A percentile compares a stretch with the other conserved stretches of the same genome.
phyloP scores from a whole-genome alignment of 768 basidiomycete species.

The Kwoniella heveanensis region DNA sequence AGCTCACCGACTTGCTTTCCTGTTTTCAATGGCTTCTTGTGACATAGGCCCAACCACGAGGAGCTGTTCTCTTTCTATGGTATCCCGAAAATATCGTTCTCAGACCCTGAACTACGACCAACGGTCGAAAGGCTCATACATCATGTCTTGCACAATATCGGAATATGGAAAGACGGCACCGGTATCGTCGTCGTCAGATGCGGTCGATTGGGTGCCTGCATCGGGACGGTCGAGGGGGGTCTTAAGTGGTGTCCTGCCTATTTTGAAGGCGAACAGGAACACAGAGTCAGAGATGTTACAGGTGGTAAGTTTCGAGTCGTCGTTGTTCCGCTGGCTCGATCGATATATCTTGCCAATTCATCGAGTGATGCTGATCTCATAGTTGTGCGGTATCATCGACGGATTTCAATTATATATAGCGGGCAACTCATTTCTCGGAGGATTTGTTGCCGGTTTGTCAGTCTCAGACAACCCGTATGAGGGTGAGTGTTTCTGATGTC shows the following conservation, averaged over 20 bases:
- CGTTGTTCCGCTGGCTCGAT: too few species aligned
- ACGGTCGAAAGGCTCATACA: conserved; percentile 32
- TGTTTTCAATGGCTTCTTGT: background rate
- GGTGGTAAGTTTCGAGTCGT: conserved; percentile 53
- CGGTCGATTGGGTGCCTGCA: conserved; percentile 35
- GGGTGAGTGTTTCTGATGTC: conserved; percentile 25
- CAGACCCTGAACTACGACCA: conserved; percentile 23
- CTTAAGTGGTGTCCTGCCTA: conserved; percentile 47
- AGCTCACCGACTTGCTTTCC: too few species aligned
- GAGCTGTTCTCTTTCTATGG: conserved; percentile 42
- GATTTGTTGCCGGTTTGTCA: conserved; percentile 41
- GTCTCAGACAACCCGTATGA: conserved; percentile 33
- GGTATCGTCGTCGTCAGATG: conserved; percentile 45
- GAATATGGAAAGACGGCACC: conserved; percentile 31
- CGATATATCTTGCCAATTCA: too few species aligned
- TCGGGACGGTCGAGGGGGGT: conserved; percentile 36
- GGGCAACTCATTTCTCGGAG: conserved; percentile 49
- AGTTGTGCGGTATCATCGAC: too few species aligned
- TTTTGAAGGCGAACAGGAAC: conserved; percentile 24
- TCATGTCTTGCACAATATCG: conserved; percentile 34
- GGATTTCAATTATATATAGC: too few species aligned
- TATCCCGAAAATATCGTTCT: conserved; percentile 11
- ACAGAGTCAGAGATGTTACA: conserved; percentile 41
- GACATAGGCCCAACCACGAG: conserved; percentile 54
- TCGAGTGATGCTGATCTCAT: too few species aligned